phyloP scores from a whole-genome alignment of 83 land plant genomes.

The Thuja plicata region DNA sequence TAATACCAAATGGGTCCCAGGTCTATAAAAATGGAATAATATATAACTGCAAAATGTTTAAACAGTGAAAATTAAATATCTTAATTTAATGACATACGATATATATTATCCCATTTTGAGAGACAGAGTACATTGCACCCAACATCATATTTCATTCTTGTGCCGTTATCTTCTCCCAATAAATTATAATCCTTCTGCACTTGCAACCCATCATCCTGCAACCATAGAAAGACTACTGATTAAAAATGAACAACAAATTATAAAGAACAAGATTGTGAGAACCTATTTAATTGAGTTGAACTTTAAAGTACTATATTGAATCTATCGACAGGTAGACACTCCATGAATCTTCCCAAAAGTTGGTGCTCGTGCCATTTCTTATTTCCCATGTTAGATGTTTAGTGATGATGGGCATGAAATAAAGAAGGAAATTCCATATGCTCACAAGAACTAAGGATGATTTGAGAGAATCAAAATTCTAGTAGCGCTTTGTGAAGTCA shows the following conservation, averaged over 20 bases:
- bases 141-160: slow-evolving; percentile 15
- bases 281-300: too few relatives aligned
- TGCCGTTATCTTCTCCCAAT: background rate
- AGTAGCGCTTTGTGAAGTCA: too few relatives aligned
- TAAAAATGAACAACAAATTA: background rate
- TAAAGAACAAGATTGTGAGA: background rate
- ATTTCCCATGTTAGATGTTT: too few relatives aligned
- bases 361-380: too few relatives aligned
- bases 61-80: background rate
- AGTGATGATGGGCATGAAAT: too few relatives aligned
- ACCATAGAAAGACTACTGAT: background rate
- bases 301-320: too few relatives aligned
- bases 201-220: slow-evolving; percentile 2
- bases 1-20: background rate
- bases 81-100: slow-evolving; percentile 6
- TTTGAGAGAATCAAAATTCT: too few relatives aligned
- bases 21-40: background rate
- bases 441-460: too few relatives aligned
- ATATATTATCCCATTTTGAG: slow-evolving; percentile 23
- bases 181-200: background rate
- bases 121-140: slow-evolving; percentile 16
- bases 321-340: too few relatives aligned
- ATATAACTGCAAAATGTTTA: background rate
- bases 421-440: too few relatives aligned
- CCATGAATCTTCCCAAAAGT: too few relatives aligned